Base-by-base conservation (phyloP, 2,329 filamentous ascomycete genomes). In the Fusarium xyrophilum region DNA sequence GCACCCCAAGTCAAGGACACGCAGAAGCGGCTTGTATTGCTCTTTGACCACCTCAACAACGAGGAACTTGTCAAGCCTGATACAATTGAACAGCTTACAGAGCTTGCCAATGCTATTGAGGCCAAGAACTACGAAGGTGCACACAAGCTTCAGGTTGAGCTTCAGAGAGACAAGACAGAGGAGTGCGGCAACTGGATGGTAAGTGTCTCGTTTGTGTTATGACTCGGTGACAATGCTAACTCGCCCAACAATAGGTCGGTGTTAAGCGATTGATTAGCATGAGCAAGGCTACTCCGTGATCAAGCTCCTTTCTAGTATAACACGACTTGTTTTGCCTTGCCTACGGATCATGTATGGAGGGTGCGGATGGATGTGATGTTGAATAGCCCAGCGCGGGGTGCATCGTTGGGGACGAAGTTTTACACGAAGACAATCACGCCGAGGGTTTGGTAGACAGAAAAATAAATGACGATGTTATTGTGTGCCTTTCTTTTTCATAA, bases 21-120 rank as follows among this genome's bases (percentile, higher is more conserved):
- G 4, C 93, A 97, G 78, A 97, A 97, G 81, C 89, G 96, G 30
- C 85, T 99, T 62, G 92, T 92, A 74, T 89, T 97, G 51, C 83
- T 99, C n/a, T 98, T 97, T 77, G 95, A 99, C 76, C 93, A 97
- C 78, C 84, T 99, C 47, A 99, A 98, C 85, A 98, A 98, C 71
- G 91, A 94, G 75, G 94, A 98, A 75, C 83, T 97, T 40, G 84
- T 98, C 56, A 92, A 91, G 81, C 87, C 91, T 3, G 90, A 92
- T 74, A 97, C 91, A 1, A 86, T 94, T 51, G 84, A 87, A 64
- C 84, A 89, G 76, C 82, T 94, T 73, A 83, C 84, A 12, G 82
- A 88, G 72, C 81, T 93, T 32, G 86, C 91, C 12, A 81, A 87
- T 66, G 88, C 91, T 28, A 79, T 96, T 56, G 87, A 91, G 71